phyloP scores from a whole-genome alignment of 768 basidiomycete species.

The Boletales sp. region DNA sequence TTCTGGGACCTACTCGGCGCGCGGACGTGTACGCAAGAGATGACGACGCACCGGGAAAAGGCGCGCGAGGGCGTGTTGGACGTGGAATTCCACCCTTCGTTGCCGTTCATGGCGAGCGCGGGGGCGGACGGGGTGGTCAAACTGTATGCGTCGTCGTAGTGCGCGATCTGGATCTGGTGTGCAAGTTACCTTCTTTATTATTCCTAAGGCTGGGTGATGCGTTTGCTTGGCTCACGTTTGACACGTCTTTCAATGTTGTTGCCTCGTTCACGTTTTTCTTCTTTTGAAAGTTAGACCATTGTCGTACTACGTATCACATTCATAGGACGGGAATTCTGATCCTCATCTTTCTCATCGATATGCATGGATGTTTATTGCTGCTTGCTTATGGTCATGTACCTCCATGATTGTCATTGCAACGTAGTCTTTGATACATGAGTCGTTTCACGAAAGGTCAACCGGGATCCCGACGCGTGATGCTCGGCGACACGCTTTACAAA shows the following conservation, averaged over 20 bases:
- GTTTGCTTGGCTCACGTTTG: constrained; percentile 10
- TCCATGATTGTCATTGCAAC: no score
- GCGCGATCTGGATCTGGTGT: no score
- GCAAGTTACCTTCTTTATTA: no score
- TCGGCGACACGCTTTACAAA: no score
- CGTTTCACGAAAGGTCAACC: no score
- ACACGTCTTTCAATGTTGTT: neutral
- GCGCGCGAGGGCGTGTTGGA: constrained; percentile 87
- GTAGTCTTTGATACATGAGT: no score
- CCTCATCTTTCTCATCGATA: constrained; percentile 8
- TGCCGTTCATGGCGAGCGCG: constrained; percentile 87
- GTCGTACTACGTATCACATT: constrained; percentile 18
- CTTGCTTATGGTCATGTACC: constrained; percentile 2
- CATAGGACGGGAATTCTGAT: constrained; percentile 25
- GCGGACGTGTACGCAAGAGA: constrained; percentile 82
- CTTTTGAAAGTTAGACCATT: constrained; percentile 9
- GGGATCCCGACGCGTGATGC: no score
- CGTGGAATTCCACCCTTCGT: constrained; percentile 77
- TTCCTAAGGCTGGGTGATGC: constrained; percentile 5
- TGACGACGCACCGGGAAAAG: constrained; percentile 85
- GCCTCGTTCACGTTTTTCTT: neutral
- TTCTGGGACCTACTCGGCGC: constrained; percentile 91
- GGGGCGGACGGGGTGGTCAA: constrained; percentile 96
- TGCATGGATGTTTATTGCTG: constrained; percentile 1
- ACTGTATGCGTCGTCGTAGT: constrained; percentile 78